Conservation (phyloP, 306 rosid genomes). For the Vigna unguiculata region DNA sequence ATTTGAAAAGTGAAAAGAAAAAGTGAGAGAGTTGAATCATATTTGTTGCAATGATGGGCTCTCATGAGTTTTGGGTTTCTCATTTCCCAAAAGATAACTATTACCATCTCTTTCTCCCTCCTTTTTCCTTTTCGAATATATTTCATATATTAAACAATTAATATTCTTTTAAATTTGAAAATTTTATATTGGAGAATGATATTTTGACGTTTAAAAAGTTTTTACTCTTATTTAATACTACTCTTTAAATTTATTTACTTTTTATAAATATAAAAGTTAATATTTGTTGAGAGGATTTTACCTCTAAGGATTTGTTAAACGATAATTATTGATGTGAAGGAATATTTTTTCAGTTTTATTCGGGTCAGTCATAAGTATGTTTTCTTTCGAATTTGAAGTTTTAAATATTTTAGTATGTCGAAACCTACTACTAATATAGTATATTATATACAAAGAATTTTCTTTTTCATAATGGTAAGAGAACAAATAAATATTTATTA, state of each 20-base stretch:
- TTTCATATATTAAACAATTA: not conserved
- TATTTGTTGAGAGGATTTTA: too few relatives aligned
- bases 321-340: too few relatives aligned
- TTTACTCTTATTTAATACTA: too few relatives aligned
- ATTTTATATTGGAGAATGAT: too few relatives aligned
- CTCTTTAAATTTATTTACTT: too few relatives aligned
- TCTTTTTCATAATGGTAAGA: too few relatives aligned
- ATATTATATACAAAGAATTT: too few relatives aligned
- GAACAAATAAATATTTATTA: too few relatives aligned
- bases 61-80: slow-evolving; percentile 6
- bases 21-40: slow-evolving; percentile 4
- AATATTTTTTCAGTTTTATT: not conserved
- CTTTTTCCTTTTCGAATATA: not conserved
- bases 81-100: not conserved
- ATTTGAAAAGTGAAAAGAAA: slow-evolving; percentile 42
- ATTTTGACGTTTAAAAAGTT: too few relatives aligned
- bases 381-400: not conserved
- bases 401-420: not conserved
- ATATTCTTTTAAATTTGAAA: not conserved
- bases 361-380: not conserved
- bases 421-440: not conserved
- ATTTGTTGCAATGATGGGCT: slow-evolving; percentile 38
- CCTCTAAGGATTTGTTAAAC: too few relatives aligned
- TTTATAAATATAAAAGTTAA: too few relatives aligned
- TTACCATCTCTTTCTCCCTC: not conserved